phyloP scores from a whole-genome alignment of 306 rosid genomes.

The Abrus precatorius region DNA sequence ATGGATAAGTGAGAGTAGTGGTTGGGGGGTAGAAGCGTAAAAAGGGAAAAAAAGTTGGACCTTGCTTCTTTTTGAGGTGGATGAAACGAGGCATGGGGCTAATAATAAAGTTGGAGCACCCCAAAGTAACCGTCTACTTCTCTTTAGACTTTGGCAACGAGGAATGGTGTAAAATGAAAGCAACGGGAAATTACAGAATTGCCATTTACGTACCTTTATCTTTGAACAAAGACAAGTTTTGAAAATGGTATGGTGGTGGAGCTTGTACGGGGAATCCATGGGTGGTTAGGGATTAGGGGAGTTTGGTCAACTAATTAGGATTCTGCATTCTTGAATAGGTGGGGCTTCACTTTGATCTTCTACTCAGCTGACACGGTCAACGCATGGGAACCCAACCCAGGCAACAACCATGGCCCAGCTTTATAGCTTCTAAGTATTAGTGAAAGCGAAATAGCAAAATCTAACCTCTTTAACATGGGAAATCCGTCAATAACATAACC shows the following conservation, averaged over 20 bases:
- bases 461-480: not conserved
- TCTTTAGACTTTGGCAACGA: constrained; percentile 21
- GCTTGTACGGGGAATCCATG: not conserved
- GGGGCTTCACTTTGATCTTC: not conserved
- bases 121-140: constrained; percentile 39
- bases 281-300: constrained; percentile 57
- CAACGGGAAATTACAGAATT: constrained; percentile 31
- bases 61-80: constrained; percentile 25
- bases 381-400: not conserved
- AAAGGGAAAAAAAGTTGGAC: constrained; percentile 36
- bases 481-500: too few species aligned
- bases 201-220: not conserved
- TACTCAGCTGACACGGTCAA: not conserved
- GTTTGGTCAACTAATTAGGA: constrained; percentile 59
- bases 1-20: not conserved
- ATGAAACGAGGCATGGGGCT: not conserved
- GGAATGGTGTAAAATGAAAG: constrained; percentile 41
- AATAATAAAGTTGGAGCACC: constrained; percentile 1
- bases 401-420: not conserved
- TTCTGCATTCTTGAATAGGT: not conserved
- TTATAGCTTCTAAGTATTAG: not conserved
- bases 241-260: constrained; percentile 43
- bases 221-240: not conserved
- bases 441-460: not conserved
- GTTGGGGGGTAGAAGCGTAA: constrained; percentile 54